Conservation (phyloP, 768 basidiomycete genomes). For the Gyrodon lividus region DNA sequence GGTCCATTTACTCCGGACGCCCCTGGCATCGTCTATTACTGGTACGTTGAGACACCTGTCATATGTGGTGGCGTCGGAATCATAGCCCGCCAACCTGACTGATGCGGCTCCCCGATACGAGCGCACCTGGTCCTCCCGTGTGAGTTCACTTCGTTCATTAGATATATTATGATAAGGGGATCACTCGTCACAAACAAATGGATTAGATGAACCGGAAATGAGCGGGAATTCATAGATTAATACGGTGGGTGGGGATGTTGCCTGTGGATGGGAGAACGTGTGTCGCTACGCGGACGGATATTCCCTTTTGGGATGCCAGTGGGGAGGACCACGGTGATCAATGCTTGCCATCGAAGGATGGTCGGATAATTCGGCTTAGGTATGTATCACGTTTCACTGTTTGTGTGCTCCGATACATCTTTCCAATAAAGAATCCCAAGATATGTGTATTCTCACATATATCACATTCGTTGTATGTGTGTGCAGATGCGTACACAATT, state of each 20-base stretch:
- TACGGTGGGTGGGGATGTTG: no score
- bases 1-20: slow-evolving; percentile 31
- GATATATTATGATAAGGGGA: background rate
- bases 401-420: no score
- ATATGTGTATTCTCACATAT: no score
- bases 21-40: slow-evolving; percentile 34
- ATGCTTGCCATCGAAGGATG: no score
- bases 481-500: no score
- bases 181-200: background rate
- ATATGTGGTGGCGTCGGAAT: background rate
- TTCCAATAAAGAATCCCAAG: no score
- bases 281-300: background rate
- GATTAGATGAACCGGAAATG: background rate
- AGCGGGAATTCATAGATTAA: background rate
- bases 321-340: background rate
- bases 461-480: no score
- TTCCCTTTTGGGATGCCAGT: background rate
- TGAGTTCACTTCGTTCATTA: background rate
- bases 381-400: no score
- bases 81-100: background rate
- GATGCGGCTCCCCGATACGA: background rate
- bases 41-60: background rate
- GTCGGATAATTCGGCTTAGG: no score
- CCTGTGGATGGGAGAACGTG: background rate
- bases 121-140: no score